A percentile compares a stretch with the other conserved stretches of the same genome.
These are phyloP conservation scores for Cercospora nicotianae DNA, from an alignment of 2,329 filamentous ascomycete species.

Conservation along the genomic window DNA sequence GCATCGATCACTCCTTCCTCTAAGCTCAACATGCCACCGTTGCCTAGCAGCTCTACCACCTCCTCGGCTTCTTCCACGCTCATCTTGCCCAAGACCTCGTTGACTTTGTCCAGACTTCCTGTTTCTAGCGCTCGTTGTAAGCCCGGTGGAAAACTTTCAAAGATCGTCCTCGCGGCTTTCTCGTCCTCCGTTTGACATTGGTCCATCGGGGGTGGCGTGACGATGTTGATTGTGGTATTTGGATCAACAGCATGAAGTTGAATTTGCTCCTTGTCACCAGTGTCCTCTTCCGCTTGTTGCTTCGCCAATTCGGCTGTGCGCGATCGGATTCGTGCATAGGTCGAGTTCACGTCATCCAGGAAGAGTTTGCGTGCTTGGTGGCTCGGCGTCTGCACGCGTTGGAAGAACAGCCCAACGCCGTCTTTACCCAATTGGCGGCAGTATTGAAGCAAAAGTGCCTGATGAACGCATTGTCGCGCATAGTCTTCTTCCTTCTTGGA, in stretches of 20 bases:
- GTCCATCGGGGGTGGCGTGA: slow-evolving; percentile 78
- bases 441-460: slow-evolving; percentile 89
- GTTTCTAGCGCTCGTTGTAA: slow-evolving; percentile 80
- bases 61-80: slow-evolving; percentile 84
- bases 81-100: slow-evolving; percentile 85
- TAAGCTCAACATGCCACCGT: slow-evolving; percentile 85
- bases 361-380: slow-evolving; percentile 92
- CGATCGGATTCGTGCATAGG: slow-evolving; percentile 76
- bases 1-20: slow-evolving; percentile 95
- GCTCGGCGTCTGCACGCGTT: slow-evolving; percentile 82
- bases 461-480: slow-evolving; percentile 85
- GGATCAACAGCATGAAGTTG: slow-evolving; percentile 89
- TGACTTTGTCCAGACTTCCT: slow-evolving; percentile 86
- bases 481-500: slow-evolving; percentile 53
- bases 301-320: slow-evolving; percentile 72
- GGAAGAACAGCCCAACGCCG: slow-evolving; percentile 91
- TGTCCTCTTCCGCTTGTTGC: slow-evolving; percentile 55
- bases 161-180: slow-evolving; percentile 69
- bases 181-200: slow-evolving; percentile 62
- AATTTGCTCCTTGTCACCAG: slow-evolving; percentile 84
- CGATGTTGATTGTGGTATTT: slow-evolving; percentile 87
- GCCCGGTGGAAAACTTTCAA: slow-evolving; percentile 78
- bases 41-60: slow-evolving; percentile 73
- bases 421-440: slow-evolving; percentile 86
- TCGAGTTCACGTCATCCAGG: slow-evolving; percentile 86